Conservation (phyloP, 192 early-diverging fungal genomes). For the Umbelopsis isabellina region DNA sequence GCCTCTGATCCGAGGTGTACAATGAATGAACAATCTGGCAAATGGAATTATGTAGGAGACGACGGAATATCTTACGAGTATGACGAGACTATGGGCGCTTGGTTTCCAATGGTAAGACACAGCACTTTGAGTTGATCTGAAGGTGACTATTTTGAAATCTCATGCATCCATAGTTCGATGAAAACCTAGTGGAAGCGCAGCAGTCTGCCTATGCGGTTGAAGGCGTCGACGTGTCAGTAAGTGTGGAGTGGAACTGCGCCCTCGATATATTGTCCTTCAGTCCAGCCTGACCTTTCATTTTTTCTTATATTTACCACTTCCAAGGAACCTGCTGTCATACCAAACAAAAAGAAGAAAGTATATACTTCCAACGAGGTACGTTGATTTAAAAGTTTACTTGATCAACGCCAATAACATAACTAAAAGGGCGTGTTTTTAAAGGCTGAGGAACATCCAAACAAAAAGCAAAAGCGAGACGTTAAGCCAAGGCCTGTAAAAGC, state of each 20-base stretch:
- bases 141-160: background rate
- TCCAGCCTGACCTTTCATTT: background rate
- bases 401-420: background rate
- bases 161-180: constrained; percentile 49
- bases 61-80: constrained; percentile 86
- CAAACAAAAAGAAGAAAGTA: constrained; percentile 51
- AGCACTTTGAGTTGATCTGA: background rate
- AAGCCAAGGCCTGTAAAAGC: constrained; percentile 70
- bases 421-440: background rate
- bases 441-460: constrained; percentile 22
- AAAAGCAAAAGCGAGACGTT: constrained; percentile 58
- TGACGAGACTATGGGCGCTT: constrained; percentile 76
- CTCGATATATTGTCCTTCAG: background rate
- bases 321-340: constrained; percentile 38
- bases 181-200: constrained; percentile 63
- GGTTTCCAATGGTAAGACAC: constrained; percentile 85
- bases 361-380: constrained; percentile 52
- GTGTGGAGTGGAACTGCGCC: background rate
- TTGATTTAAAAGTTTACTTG: background rate
- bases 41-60: constrained; percentile 78
- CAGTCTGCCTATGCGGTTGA: constrained; percentile 67
- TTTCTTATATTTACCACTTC: too few species aligned
- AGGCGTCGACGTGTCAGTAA: constrained; percentile 60
- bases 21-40: constrained; percentile 70
- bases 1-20: constrained; percentile 59